phyloP scores from a whole-genome alignment of 2,329 filamentous ascomycete genomes.

The Monilinia fructigena region DNA sequence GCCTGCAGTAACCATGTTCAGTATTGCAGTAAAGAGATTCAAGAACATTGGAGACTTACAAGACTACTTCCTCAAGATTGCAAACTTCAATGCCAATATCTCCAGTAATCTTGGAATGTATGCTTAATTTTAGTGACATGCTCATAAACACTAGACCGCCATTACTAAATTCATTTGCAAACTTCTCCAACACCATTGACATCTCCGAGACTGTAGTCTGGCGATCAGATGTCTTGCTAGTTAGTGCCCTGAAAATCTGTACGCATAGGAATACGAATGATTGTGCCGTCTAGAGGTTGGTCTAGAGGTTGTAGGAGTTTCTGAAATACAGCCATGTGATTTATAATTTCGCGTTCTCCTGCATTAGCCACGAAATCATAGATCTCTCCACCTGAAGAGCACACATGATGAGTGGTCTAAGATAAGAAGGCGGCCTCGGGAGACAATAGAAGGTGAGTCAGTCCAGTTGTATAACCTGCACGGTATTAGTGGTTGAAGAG shows the following conservation, averaged over 20 bases:
- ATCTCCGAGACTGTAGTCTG: conserved; percentile 35
- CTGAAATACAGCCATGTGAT: conserved; percentile 39
- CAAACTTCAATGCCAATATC: conserved; percentile 28
- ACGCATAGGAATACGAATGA: conserved; percentile 42
- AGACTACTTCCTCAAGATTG: conserved; percentile 23
- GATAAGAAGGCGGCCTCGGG: conserved; percentile 37
- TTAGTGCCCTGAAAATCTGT: conserved; percentile 33
- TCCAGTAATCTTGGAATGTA: conserved; percentile 24
- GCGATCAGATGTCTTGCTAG: conserved; percentile 38
- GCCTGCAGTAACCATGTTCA: conserved; percentile 17
- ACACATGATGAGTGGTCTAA: conserved; percentile 41
- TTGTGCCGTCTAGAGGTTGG: conserved; percentile 36
- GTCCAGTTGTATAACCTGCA: conserved; percentile 43
- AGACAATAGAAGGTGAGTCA: conserved; percentile 42
- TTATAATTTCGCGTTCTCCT: conserved; percentile 33
- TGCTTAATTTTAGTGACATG: conserved; percentile 34
- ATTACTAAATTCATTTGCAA: conserved; percentile 36
- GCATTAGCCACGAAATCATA: conserved; percentile 39
- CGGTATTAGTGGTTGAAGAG: conserved; percentile 18
- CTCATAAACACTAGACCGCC: conserved; percentile 40
- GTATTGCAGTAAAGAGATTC: too few species aligned
- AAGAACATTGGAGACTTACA: conserved; percentile 25
- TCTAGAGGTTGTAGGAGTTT: conserved; percentile 30
- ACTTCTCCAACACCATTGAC: conserved; percentile 35
- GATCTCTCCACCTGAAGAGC: conserved; percentile 38